Percentiles rank a stretch among this genome's conserved stretches.
Conservation (phyloP, 2,329 filamentous ascomycete genomes). For the Fusarium stilboides region DNA sequence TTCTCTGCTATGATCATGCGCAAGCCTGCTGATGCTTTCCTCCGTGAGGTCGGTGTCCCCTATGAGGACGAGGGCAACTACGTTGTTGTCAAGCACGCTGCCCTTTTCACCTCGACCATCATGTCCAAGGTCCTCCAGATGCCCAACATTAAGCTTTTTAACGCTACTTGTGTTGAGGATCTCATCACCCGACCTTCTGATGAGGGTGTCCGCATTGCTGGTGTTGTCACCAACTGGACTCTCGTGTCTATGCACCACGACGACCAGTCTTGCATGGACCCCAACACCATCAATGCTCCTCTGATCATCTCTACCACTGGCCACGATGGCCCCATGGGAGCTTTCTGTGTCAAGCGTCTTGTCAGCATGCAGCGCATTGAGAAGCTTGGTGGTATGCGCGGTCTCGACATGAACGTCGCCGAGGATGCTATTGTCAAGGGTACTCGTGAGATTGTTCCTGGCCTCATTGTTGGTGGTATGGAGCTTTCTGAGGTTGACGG, state of each 20-base stretch:
- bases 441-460: conserved; percentile 89
- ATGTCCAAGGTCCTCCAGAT: conserved; percentile 86
- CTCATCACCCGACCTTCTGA: conserved; percentile 82
- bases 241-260: conserved; percentile 89
- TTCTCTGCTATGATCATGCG: conserved; percentile 97
- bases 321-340: conserved; percentile 91
- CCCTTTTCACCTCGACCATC: conserved; percentile 91
- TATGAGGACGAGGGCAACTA: conserved; percentile 92
- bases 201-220: conserved; percentile 78
- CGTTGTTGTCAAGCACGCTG: conserved; percentile 94
- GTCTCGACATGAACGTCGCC: conserved; percentile 90
- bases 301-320: conserved; percentile 91
- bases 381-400: conserved; percentile 91
- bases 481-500: conserved; percentile 92
- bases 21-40: conserved; percentile 89
- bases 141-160: conserved; percentile 97
- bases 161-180: conserved; percentile 92
- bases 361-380: conserved; percentile 89
- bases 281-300: conserved; percentile 95
- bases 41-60: conserved; percentile 84
- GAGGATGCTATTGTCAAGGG: conserved; percentile 96
- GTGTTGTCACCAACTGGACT: conserved; percentile 97
- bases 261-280: conserved; percentile 96
- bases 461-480: conserved; percentile 95
- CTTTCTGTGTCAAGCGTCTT: conserved; percentile 91